These are phyloP conservation scores for Trypethelium eluteriae DNA, from an alignment of 495 filamentous ascomycete species.

Conservation along the genomic window DNA sequence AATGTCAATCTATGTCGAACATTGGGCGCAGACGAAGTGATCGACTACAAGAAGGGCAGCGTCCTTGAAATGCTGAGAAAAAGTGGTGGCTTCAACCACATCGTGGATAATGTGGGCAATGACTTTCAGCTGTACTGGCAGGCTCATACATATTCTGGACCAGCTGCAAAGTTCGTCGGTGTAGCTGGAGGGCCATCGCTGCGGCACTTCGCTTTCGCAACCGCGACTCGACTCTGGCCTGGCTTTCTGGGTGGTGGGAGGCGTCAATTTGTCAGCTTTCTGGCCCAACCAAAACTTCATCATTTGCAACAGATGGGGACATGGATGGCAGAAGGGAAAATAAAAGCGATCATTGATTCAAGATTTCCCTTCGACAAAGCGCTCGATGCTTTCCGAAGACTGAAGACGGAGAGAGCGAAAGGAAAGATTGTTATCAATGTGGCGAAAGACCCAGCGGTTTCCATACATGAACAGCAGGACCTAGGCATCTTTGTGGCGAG, in stretches of 20 bases:
- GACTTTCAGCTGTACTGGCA: constrained; percentile 22
- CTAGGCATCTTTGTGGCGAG: too few relatives aligned
- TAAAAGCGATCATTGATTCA: constrained; percentile 27
- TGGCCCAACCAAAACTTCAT: constrained; percentile 20
- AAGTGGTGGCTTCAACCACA: constrained; percentile 18
- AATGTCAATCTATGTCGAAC: constrained; percentile 46
- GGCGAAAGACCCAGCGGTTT: too few relatives aligned
- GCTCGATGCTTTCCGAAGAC: constrained; percentile 22
- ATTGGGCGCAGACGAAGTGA: constrained; percentile 26
- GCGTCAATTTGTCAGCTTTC: constrained; percentile 21
- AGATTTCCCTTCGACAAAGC: constrained; percentile 24
- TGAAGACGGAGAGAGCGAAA: constrained; percentile 28
- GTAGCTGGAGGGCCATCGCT: constrained; percentile 22
- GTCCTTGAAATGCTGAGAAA: constrained; percentile 20
- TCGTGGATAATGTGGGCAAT: constrained; percentile 25
- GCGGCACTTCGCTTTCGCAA: constrained; percentile 11
- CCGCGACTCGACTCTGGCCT: constrained; percentile 18
- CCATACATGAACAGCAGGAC: too few relatives aligned
- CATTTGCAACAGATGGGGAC: constrained; percentile 19
- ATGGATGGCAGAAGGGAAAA: constrained; percentile 30
- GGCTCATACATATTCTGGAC: constrained; percentile 21
- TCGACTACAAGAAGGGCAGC: constrained; percentile 24
- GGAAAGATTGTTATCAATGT: constrained; percentile 29
- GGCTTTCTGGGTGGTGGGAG: constrained; percentile 27
- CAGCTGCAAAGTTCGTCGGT: constrained; percentile 18